Conservation (phyloP, 768 basidiomycete species). For the Pisolithus orientalis region DNA sequence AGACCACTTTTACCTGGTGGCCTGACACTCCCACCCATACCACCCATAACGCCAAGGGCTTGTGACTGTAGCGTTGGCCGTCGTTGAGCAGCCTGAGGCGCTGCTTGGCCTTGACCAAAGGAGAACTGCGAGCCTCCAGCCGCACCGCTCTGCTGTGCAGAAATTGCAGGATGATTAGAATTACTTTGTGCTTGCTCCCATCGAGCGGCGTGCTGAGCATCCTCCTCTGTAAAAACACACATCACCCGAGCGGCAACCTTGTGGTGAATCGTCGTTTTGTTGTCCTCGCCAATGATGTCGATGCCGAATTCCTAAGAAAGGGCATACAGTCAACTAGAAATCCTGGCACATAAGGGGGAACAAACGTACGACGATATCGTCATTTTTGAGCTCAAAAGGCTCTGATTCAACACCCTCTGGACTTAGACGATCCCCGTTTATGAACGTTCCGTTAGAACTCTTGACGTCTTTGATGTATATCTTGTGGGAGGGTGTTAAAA, state of each 20-base stretch:
- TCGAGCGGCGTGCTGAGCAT: conserved; percentile 68
- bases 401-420: conserved; percentile 87
- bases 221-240: conserved; percentile 83
- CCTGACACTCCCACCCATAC: conserved; percentile 67
- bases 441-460: conserved; percentile 96
- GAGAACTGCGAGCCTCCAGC: conserved; percentile 30
- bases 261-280: conserved; percentile 96
- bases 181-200: conserved; percentile 59
- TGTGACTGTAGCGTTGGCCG: conserved; percentile 54
- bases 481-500: conserved; percentile 33
- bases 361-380: conserved; percentile 85
- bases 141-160: conserved; percentile 31
- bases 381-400: conserved; percentile 88
- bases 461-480: conserved; percentile 99
- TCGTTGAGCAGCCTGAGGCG: conserved; percentile 37
- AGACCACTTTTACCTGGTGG: conserved; percentile 79
- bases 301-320: conserved; percentile 88
- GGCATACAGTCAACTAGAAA: conserved; percentile 2
- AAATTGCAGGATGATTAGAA: conserved; percentile 17
- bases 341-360: background rate
- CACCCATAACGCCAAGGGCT: conserved; percentile 64
- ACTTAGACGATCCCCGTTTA: conserved; percentile 91
- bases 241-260: conserved; percentile 95
- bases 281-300: conserved; percentile 98
- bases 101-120: conserved; percentile 32